phyloP scores from a whole-genome alignment of 2,329 filamentous ascomycete genomes.

The Pseudopithomyces maydicus region DNA sequence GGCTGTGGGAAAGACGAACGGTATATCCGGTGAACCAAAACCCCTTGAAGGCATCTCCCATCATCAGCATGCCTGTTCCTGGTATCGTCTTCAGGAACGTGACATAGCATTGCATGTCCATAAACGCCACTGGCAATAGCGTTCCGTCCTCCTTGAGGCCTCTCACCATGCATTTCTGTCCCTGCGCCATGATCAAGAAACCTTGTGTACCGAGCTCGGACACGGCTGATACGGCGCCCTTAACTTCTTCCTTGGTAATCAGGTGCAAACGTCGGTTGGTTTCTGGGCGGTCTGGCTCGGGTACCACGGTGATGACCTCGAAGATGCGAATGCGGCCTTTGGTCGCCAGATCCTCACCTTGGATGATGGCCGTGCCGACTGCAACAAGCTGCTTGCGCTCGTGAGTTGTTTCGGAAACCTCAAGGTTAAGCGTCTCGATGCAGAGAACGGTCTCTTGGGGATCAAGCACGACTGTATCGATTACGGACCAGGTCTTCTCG shows the following conservation, averaged over 20 bases:
- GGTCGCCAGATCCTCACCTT: constrained; percentile 87
- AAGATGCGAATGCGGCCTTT: constrained; percentile 88
- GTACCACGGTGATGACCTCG: constrained; percentile 89
- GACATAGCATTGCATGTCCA: constrained; percentile 96
- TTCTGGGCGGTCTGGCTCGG: constrained; percentile 82
- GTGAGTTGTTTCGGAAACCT: constrained; percentile 89
- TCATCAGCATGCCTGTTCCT: constrained; percentile 81
- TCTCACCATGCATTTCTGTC: constrained; percentile 96
- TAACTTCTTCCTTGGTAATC: constrained; percentile 86
- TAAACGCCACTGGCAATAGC: constrained; percentile 90
- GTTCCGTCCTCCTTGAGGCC: constrained; percentile 95
- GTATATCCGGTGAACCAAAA: constrained; percentile 96
- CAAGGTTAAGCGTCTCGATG: constrained; percentile 81
- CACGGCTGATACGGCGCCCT: constrained; percentile 86
- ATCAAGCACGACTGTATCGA: constrained; percentile 77
- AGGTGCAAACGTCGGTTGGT: constrained; percentile 85
- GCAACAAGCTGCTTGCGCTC: constrained; percentile 81
- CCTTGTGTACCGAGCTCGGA: constrained; percentile 85
- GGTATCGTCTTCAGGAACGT: constrained; percentile 82
- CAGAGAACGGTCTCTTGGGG: constrained; percentile 78
- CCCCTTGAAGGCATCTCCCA: constrained; percentile 90
- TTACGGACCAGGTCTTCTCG: constrained; percentile 75
- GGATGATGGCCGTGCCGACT: constrained; percentile 83
- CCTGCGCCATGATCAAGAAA: constrained; percentile 87
- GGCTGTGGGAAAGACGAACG: constrained; percentile 45